Conservation (phyloP, 805 yeast species). For the Cyberlindnera xylosilytica region DNA sequence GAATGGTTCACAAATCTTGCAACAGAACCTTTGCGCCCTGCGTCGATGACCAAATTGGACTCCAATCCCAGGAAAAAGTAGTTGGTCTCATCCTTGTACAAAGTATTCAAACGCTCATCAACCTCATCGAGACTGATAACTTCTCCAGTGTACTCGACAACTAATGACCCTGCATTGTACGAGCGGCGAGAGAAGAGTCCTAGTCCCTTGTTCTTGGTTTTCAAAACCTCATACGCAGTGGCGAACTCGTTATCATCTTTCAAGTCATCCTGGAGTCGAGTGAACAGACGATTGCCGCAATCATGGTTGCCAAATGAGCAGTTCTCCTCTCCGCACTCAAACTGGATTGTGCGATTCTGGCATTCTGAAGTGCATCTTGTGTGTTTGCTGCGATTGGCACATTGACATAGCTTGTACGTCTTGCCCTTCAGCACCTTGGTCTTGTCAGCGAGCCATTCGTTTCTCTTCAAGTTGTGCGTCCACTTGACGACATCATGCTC, state of each 20-base stretch:
- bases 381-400: conserved; percentile 8
- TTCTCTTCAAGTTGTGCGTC: conserved; percentile 25
- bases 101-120: conserved; percentile 33
- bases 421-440: background rate
- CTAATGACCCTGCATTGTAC: conserved; percentile 37
- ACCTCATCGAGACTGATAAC: conserved; percentile 39
- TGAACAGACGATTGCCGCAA: conserved; percentile 39
- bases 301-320: conserved; percentile 31
- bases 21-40: conserved; percentile 42
- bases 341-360: conserved; percentile 29
- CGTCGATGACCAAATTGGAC: conserved; percentile 41
- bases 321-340: conserved; percentile 32
- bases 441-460: conserved; percentile 14
- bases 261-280: conserved; percentile 20
- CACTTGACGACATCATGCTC: conserved; percentile 28
- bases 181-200: conserved; percentile 39
- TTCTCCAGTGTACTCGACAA: conserved; percentile 49
- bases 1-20: conserved; percentile 52
- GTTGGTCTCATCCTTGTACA: conserved; percentile 31
- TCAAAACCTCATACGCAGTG: conserved; percentile 31
- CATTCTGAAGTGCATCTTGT: conserved; percentile 33
- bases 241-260: conserved; percentile 20
- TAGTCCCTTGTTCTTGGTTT: conserved; percentile 38
- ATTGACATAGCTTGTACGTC: conserved; percentile 19
- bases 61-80: conserved; percentile 43